Evolutionary conservation across 768 basidiomycete species (phyloP), one percentile per base, ranked within the genome.

Genomic region (Psilocybe cubensis): DNA sequence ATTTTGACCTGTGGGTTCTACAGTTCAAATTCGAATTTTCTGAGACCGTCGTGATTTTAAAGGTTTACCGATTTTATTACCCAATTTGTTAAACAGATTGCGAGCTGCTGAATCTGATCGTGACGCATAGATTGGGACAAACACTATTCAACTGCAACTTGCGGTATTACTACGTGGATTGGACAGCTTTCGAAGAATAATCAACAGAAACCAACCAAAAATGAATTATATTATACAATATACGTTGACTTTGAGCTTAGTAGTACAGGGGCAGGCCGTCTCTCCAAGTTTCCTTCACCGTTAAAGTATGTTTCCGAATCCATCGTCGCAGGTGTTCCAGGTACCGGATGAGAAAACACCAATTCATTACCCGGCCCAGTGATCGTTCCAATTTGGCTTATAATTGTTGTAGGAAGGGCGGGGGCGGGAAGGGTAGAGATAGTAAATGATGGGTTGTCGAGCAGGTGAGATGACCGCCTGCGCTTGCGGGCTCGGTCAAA

Each of bases 401-500:
- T 27, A 31, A 58, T 51, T 10, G 29, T 42, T 5, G 54, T 38
- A 25, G 49, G 57, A 5, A 54, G 35, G 10, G 12, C 25, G 6
- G 58, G 58, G 6, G 47, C 31, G 21, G 57, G 46, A 42, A 57
- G 35, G n/a, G 35, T 28, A 46, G 47, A 42, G 41, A 59, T 59
- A 11, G 54, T 35, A 44, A 49, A 44, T n/a, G 47, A 47, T 45
- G 52, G 57, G 27, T 41, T 21, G 24, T 51, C 58, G n/a, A 29
- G n/a, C 20, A 41, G 29, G 17, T 49, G 25, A 4, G 59, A 53
- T 14, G 49, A 56, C 5, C 33, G 21, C 12, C 52, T 33, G 4
- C 63, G 57, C 12, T 57, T 44, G 20, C 48, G 46, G 18, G 14
- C 54, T 42, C 60, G 55, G 27, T 64, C 63, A 40, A 64, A 64